Evolutionary conservation across 148 eudicot species (phyloP).

Genomic region (Arbutus unedo): DNA sequence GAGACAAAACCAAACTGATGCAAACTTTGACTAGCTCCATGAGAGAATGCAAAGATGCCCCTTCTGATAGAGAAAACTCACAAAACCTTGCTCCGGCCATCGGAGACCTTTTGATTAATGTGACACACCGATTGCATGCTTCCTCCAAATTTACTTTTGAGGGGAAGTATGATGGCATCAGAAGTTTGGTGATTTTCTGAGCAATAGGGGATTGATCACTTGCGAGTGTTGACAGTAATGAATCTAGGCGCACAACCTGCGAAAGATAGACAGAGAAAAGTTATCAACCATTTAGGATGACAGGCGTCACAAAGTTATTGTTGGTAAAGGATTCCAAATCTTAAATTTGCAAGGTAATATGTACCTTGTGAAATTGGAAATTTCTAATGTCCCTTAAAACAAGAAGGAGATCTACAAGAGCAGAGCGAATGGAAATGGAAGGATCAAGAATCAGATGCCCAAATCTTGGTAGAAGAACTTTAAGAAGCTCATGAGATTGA

Average conservation of each 20-base stretch:
- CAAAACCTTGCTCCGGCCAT: constrained; percentile 90
- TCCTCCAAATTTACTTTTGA: constrained; percentile 54
- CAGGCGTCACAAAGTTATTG: constrained; percentile 9
- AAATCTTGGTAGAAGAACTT: constrained; percentile 82
- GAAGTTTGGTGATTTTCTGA: constrained; percentile 72
- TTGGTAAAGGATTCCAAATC: not conserved
- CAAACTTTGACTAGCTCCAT: constrained; percentile 57
- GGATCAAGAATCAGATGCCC: constrained; percentile 66
- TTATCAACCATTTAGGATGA: constrained; percentile 5
- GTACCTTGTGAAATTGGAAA: constrained; percentile 90
- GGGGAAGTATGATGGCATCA: constrained; percentile 91
- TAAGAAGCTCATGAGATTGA: constrained; percentile 85
- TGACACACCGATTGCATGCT: constrained; percentile 78
- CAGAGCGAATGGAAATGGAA: constrained; percentile 58
- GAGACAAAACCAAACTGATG: constrained; percentile 38
- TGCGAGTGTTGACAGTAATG: constrained; percentile 58
- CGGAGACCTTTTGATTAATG: constrained; percentile 83
- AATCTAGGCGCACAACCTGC: constrained; percentile 71
- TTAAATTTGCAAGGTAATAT: constrained; percentile 8
- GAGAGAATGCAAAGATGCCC: constrained; percentile 67
- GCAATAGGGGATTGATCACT: constrained; percentile 79
- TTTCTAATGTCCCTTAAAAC: constrained; percentile 58
- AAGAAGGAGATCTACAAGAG: constrained; percentile 69
- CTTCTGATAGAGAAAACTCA: constrained; percentile 74
- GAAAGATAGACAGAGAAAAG: not conserved